A percentile compares a stretch with the other conserved stretches of the same genome.
Evolutionary conservation across 805 yeast genomes (phyloP).

Genomic region (Starmerella geochares): DNA sequence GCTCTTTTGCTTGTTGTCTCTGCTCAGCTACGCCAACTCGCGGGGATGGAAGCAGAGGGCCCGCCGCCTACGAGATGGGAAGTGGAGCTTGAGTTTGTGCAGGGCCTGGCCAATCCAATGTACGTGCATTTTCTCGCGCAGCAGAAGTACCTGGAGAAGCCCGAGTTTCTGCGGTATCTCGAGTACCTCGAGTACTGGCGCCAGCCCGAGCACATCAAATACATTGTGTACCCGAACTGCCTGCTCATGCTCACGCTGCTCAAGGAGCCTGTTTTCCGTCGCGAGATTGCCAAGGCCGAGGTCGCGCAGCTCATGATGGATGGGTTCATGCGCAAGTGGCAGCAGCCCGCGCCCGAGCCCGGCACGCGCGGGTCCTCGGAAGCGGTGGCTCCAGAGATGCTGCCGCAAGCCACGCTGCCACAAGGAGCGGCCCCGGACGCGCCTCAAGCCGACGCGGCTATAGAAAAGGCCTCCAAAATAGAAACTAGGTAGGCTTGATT

Average conservation of each 20-base stretch:
- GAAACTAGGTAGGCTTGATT: no score
- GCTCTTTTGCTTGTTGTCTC: background rate
- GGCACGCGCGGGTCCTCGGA: background rate
- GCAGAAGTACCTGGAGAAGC: slow-evolving; percentile 61
- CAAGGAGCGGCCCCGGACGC: no score
- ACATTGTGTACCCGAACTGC: slow-evolving; percentile 77
- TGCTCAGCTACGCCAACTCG: background rate
- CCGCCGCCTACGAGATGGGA: slow-evolving; percentile 54
- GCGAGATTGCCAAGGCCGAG: slow-evolving; percentile 35
- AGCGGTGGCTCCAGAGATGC: no score
- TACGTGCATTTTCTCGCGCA: slow-evolving; percentile 82
- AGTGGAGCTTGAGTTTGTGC: slow-evolving; percentile 86
- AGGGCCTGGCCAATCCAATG: slow-evolving; percentile 80
- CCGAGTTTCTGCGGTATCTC: slow-evolving; percentile 61
- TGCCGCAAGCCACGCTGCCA: no score
- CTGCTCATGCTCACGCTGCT: slow-evolving; percentile 63
- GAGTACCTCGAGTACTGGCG: slow-evolving; percentile 82
- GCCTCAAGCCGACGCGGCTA: no score
- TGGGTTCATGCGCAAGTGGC: slow-evolving; percentile 36
- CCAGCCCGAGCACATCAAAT: slow-evolving; percentile 56
- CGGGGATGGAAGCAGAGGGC: slow-evolving; percentile 33
- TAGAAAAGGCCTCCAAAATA: no score
- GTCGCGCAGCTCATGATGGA: slow-evolving; percentile 37
- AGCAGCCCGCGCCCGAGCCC: slow-evolving; percentile 3
- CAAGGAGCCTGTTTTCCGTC: slow-evolving; percentile 34